Evolutionary conservation across 106 monocot genomes (phyloP), one percentile per base, ranked within the genome.

Genomic region (Acorus calamus): DNA sequence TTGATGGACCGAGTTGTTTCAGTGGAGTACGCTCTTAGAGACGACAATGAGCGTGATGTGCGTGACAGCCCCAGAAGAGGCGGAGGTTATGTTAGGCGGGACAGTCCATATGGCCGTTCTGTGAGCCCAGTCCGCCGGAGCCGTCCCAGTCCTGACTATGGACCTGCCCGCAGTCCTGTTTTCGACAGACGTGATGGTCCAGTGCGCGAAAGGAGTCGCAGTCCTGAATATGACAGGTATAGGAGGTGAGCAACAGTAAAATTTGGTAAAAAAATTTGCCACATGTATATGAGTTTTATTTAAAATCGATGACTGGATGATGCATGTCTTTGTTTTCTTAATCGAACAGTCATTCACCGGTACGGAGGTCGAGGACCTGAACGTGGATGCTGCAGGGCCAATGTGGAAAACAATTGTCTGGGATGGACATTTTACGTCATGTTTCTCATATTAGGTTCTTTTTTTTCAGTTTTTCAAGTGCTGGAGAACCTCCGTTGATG

Each of bases 1-100:
- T 64, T 96, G 67, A 65, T 91, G 66, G 96, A 96, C 60, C 68
- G 96, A 65, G 82, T 91, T 53, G 85, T 96, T 42, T 84, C 96
- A 6, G 90, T 96, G 45, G 96, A 96, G 58, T 91, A 91, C 73
- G 87, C 96, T 42, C 82, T 91, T 46, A 87, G 87, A 70, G 96
- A 96, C 80, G 90, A 96, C 75, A 79, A 67, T 63, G 96, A 96
- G 52, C 75, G 74, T 52, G 85, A 71, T 28, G 80, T 74, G 52
- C 76, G 59, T 51, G 89, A 72, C 3, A 86, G 86, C 71, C 79
- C 83, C 45, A 81, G 77, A 71, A 71, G 85, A 62, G 79, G 85
- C 46, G 76, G 28, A 28, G 28, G 71, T 57, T 65, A 73, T 73
- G 76, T 80, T 11, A 69, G 78, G 45, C 75, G 66, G 9, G 72